Conservation (phyloP, 345 rosid species). For the Boechera retrofracta region DNA sequence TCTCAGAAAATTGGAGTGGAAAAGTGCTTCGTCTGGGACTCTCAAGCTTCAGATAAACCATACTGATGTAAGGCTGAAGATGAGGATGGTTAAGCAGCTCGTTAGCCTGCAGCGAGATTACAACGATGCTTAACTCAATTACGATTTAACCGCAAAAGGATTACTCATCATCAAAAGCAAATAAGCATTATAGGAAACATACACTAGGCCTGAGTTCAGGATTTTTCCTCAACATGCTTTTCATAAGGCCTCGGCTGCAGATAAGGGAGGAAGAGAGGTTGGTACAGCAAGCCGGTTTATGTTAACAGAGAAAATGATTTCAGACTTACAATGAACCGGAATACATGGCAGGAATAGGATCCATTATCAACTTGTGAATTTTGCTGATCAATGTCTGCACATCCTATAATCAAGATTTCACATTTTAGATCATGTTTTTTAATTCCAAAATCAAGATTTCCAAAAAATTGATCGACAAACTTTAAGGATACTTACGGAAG, state of each 20-base stretch:
- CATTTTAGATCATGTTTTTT: not conserved
- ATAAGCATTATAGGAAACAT: conserved; percentile 36
- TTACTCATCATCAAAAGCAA: conserved; percentile 2
- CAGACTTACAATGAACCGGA: conserved; percentile 82
- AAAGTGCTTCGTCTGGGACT: conserved; percentile 61
- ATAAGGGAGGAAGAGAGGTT: conserved; percentile 19
- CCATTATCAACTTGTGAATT: conserved; percentile 82
- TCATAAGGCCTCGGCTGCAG: conserved; percentile 87
- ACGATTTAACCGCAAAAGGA: not conserved
- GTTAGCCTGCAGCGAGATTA: conserved; percentile 63
- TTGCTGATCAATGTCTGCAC: conserved; percentile 91
- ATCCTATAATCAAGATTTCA: conserved; percentile 58
- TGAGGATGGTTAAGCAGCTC: conserved; percentile 85
- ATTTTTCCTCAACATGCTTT: conserved; percentile 95
- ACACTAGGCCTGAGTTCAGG: conserved; percentile 96
- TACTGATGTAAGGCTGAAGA: conserved; percentile 77
- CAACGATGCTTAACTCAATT: conserved; percentile 12
- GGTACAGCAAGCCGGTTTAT: not conserved
- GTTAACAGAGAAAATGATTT: not conserved
- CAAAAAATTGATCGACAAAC: not conserved
- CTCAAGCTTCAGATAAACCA: conserved; percentile 72
- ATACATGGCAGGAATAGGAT: conserved; percentile 91
- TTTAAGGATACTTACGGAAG: conserved; percentile 68
- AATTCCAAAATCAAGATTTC: not conserved
- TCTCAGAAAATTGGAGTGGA: conserved; percentile 51